These are phyloP conservation scores for Orbilia ellipsospora DNA, from an alignment of 2,329 filamentous ascomycete genomes.

Conservation along the genomic window DNA sequence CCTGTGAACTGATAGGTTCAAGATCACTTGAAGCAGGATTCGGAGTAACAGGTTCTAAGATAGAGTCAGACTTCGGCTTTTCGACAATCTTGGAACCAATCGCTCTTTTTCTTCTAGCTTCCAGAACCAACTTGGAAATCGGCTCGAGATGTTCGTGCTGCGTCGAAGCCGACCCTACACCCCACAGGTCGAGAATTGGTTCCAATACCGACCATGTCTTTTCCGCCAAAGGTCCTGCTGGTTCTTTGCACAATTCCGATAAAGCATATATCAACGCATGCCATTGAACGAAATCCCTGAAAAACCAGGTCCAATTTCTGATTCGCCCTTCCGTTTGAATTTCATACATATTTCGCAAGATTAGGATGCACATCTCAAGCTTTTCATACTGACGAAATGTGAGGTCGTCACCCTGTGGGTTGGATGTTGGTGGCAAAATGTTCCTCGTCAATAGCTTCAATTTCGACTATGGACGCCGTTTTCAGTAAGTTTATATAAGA, in stretches of 20 bases:
- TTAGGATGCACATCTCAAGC: not conserved
- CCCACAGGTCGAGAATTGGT: constrained; percentile 12
- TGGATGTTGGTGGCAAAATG: not conserved
- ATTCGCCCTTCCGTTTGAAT: constrained; percentile 2
- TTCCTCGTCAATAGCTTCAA: constrained; percentile 7
- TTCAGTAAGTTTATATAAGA: too few relatives aligned
- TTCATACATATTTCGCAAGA: constrained; percentile 15
- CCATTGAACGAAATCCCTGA: constrained; percentile 21
- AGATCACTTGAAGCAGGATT: not conserved
- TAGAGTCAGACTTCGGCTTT: not conserved
- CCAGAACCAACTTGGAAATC: not conserved
- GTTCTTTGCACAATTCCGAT: constrained; percentile 16
- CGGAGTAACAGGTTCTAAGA: not conserved
- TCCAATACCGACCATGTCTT: constrained; percentile 9
- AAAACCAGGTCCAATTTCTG: constrained; percentile 20
- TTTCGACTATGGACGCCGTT: not conserved
- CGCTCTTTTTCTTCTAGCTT: constrained; percentile 14
- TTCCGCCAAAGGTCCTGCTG: constrained; percentile 4
- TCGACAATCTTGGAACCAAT: not conserved
- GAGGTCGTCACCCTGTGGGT: not conserved
- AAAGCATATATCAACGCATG: constrained; percentile 5
- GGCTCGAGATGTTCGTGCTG: not conserved
- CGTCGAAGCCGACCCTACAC: not conserved
- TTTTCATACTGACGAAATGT: not conserved
- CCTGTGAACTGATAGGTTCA: not conserved